Base-by-base conservation (phyloP, 768 basidiomycete genomes). In the Termitomyces sp. region DNA sequence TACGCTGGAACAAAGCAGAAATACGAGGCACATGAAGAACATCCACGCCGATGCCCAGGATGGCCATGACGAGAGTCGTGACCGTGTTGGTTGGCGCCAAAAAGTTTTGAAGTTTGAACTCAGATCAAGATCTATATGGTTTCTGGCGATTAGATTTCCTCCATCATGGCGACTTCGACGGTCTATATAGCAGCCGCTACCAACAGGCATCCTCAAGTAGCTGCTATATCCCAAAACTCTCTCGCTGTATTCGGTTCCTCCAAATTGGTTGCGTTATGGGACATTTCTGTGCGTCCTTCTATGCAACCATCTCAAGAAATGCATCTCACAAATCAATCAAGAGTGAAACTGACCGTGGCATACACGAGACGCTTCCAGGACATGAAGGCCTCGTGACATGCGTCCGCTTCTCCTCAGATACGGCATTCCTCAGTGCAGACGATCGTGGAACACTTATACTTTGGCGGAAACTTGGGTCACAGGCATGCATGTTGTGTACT, bases 11-110 rank as follows among this genome's bases (percentile, higher is more conserved):
- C 28, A 94, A 67, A 22, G 80, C 70, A 22, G 73, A 69, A 65
- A 95, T 82, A 18, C 92, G 88, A 35, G 89, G 84, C 9, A 90
- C 60, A 67, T 87, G 82, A 33, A 92, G 79, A 51, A 94, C 71
- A 70, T 94, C 92, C 64, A 88, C 84, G 18, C 92, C 92, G 59
- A 92, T 79, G 35, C 92, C 92, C 59, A 91, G 74, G 65, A 93
- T 81, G 65, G 78, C 68, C 89, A 88, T 88, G 48, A 49, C 49
- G 24, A 46, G 18, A 36, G 24, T 50, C 22, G 44, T 15, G 28
- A 42, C 11, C 8, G 18, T 22, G 6, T 20, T 28, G 28, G 42
- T 20, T n/a, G n/a, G 38, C 38, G 33, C 51, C 38, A 44, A 51
- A 35, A 52, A 45, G 33, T 39, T 38, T 52, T 61, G 32, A 61